phyloP scores from a whole-genome alignment of 805 yeast genomes.

The Nakazawaea wyomingensis region DNA sequence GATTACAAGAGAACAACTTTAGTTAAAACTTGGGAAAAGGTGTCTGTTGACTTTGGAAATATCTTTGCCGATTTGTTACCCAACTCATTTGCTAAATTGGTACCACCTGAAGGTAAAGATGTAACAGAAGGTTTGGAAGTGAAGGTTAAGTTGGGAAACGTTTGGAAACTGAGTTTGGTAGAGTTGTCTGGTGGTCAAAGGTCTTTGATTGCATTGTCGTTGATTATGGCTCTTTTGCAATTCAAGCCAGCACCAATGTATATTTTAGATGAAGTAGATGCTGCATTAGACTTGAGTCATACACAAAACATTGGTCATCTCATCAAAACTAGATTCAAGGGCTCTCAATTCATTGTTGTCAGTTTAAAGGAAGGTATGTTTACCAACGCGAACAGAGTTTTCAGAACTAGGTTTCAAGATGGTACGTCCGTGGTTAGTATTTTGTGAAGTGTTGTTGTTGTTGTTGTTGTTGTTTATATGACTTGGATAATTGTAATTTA shows the following conservation, averaged over 20 bases:
- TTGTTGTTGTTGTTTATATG: too few species aligned
- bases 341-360: slow-evolving; percentile 94
- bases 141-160: slow-evolving; percentile 80
- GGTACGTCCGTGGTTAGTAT: slow-evolving; percentile 90
- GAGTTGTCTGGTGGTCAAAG: slow-evolving; percentile 97
- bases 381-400: slow-evolving; percentile 91
- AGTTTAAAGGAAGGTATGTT: slow-evolving; percentile 98
- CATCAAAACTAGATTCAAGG: slow-evolving; percentile 91
- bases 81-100: slow-evolving; percentile 83
- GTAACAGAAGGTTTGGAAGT: slow-evolving; percentile 90
- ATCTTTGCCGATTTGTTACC: slow-evolving; percentile 88
- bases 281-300: slow-evolving; percentile 94
- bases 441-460: too few species aligned
- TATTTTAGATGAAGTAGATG: slow-evolving; percentile 95
- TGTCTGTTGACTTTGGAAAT: slow-evolving; percentile 82
- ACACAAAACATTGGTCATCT: slow-evolving; percentile 97
- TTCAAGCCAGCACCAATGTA: slow-evolving; percentile 99
- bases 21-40: slow-evolving; percentile 80
- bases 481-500: too few species aligned
- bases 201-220: slow-evolving; percentile 85
- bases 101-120: slow-evolving; percentile 72
- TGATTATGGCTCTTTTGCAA: slow-evolving; percentile 86
- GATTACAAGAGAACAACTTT: slow-evolving; percentile 81
- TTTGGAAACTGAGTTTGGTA: slow-evolving; percentile 91
- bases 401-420: slow-evolving; percentile 90